Evolutionary conservation across 2,329 filamentous ascomycete genomes (phyloP).

Genomic region (Exophiala sp.): DNA sequence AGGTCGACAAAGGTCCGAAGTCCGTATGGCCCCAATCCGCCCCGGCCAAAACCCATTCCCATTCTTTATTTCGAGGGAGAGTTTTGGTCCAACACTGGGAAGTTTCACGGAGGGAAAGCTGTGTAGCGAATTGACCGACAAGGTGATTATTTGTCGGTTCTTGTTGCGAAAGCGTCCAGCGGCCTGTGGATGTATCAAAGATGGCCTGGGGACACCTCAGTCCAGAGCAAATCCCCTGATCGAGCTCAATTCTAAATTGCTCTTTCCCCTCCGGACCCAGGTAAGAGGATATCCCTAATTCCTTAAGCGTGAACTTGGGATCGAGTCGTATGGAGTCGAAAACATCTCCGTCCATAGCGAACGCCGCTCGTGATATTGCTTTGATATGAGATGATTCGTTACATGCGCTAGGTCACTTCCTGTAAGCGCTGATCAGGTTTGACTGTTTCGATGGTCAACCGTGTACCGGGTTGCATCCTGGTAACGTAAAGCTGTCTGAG

Average conservation of each 20-base stretch:
- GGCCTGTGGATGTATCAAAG: slow-evolving; percentile 6
- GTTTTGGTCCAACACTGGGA: slow-evolving; percentile 12
- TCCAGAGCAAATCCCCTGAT: not conserved
- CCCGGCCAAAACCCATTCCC: slow-evolving; percentile 35
- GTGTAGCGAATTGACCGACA: too few relatives aligned
- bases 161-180: not conserved
- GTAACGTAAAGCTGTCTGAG: too few relatives aligned
- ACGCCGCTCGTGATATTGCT: not conserved
- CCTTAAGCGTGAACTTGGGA: slow-evolving; percentile 5
- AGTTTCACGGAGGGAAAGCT: not conserved
- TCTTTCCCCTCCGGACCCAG: slow-evolving; percentile 9
- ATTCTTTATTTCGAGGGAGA: slow-evolving; percentile 30
- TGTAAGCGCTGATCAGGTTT: too few relatives aligned
- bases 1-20: slow-evolving; percentile 44
- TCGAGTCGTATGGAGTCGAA: not conserved
- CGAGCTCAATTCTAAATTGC: slow-evolving; percentile 11
- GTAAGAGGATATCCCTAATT: slow-evolving; percentile 11
- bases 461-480: too few relatives aligned
- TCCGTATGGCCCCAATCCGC: slow-evolving; percentile 46
- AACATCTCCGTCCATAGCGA: not conserved
- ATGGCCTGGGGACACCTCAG: not conserved
- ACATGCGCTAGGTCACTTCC: too few relatives aligned
- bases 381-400: too few relatives aligned
- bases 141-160: not conserved
- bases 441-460: too few relatives aligned